These are phyloP conservation scores for Kodamaea leandrae DNA, from an alignment of 805 yeast species.

Conservation along the genomic window DNA sequence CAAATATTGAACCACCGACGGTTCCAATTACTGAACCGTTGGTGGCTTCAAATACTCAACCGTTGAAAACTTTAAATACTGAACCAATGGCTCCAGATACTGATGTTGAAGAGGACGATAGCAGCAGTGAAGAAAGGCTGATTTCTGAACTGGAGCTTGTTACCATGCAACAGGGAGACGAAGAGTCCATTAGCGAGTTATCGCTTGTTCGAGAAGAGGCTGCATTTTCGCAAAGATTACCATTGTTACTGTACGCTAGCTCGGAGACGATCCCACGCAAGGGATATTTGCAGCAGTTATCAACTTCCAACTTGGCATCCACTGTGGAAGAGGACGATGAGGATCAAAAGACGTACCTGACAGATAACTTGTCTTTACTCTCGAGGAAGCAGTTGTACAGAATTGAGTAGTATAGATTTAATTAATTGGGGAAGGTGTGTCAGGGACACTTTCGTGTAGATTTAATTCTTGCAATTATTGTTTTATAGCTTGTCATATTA, in stretches of 20 bases:
- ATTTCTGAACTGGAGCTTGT: neutral
- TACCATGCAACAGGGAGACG: too few relatives aligned
- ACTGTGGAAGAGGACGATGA: conserved; percentile 4
- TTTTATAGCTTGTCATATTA: too few relatives aligned
- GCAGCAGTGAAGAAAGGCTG: conserved; percentile 7
- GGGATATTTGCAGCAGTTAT: neutral
- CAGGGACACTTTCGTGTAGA: too few relatives aligned
- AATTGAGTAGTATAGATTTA: conserved; percentile 1
- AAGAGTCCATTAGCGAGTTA: neutral
- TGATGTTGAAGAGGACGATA: conserved; percentile 11
- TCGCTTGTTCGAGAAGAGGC: conserved; percentile 16
- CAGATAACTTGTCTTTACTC: conserved; percentile 24
- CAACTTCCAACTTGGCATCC: conserved; percentile 2
- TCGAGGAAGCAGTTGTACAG: conserved; percentile 13
- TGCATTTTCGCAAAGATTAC: conserved; percentile 25
- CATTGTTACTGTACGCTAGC: conserved; percentile 26
- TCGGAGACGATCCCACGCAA: conserved; percentile 12
- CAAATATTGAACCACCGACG: too few relatives aligned
- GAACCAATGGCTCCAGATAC: conserved; percentile 1
- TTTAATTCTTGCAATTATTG: too few relatives aligned
- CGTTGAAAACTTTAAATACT: too few relatives aligned
- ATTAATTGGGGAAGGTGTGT: too few relatives aligned
- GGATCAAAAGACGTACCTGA: conserved; percentile 17
- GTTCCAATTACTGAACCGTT: too few relatives aligned
- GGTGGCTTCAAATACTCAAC: too few relatives aligned